Percentiles rank a stretch among this genome's conserved stretches.
Evolutionary conservation across 257 asterid species (phyloP).

Genomic region (Eustoma russellianum): DNA sequence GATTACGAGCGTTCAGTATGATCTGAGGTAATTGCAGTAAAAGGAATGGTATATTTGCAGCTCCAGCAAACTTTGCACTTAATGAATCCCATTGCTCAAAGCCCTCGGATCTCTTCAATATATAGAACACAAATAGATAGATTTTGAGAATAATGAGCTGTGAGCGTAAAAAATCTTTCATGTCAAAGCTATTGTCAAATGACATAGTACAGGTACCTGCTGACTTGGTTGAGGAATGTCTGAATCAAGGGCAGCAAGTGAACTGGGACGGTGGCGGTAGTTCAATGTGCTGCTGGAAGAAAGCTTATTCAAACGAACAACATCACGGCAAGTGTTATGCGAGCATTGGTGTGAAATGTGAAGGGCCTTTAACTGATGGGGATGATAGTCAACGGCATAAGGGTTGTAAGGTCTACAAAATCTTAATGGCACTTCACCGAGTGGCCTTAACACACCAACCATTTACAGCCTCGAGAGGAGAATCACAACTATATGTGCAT

Average conservation of each 20-base stretch:
- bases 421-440: constrained; percentile 32
- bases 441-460: constrained; percentile 40
- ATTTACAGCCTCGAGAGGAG: constrained; percentile 18
- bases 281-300: constrained; percentile 19
- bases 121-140: not conserved
- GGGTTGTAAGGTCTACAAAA: constrained; percentile 23
- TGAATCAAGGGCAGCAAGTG: constrained; percentile 34
- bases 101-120: constrained; percentile 36
- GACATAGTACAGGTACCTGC: constrained; percentile 34
- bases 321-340: constrained; percentile 7
- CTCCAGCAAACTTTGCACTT: constrained; percentile 91
- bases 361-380: constrained; percentile 18
- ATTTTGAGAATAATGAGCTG: constrained; percentile 2
- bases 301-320: constrained; percentile 24
- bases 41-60: constrained; percentile 83
- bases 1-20: constrained; percentile 84
- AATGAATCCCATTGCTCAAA: constrained; percentile 81
- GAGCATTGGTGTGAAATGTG: constrained; percentile 12
- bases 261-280: constrained; percentile 20
- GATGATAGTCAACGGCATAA: constrained; percentile 13
- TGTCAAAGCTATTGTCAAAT: not conserved
- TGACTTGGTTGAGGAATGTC: constrained; percentile 31
- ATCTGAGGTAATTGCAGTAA: constrained; percentile 92
- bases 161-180: not conserved
- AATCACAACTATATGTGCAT: constrained; percentile 12